A percentile compares a stretch with the other conserved stretches of the same genome.
These are phyloP conservation scores for Comarum palustre DNA, from an alignment of 306 rosid species.

Conservation along the genomic window DNA sequence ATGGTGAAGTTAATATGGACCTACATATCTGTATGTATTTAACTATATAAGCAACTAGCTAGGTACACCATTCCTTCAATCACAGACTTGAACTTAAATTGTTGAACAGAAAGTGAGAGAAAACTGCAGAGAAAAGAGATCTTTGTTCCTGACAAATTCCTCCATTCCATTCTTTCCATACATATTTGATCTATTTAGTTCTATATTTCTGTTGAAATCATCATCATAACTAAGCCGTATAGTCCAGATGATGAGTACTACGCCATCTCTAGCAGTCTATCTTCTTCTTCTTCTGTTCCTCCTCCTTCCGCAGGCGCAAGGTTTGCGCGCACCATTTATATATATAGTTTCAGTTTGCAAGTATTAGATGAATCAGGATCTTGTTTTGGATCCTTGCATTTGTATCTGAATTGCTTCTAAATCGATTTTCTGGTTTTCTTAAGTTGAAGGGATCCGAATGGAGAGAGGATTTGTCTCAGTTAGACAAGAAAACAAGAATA, in stretches of 20 bases:
- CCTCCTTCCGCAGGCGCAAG: slow-evolving; percentile 53
- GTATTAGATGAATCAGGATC: neutral
- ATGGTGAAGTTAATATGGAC: slow-evolving; percentile 45
- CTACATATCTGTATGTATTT: slow-evolving; percentile 23
- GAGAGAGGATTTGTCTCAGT: slow-evolving; percentile 38
- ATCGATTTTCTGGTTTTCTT: slow-evolving; percentile 9
- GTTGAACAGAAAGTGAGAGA: neutral
- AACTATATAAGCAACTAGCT: slow-evolving; percentile 31
- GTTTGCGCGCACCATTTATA: slow-evolving; percentile 26
- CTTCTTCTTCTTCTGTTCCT: slow-evolving; percentile 56
- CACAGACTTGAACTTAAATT: neutral
- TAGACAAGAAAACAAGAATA: slow-evolving; percentile 31
- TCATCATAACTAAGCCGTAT: neutral
- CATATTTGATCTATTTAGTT: neutral
- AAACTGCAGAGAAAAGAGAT: slow-evolving; percentile 7
- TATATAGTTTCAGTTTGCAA: neutral
- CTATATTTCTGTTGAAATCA: slow-evolving; percentile 8
- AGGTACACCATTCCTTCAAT: slow-evolving; percentile 32
- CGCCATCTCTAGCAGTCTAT: slow-evolving; percentile 38
- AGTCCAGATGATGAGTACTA: slow-evolving; percentile 59
- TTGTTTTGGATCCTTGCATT: neutral
- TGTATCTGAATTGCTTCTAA: neutral
- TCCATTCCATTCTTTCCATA: neutral
- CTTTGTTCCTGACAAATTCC: slow-evolving; percentile 19
- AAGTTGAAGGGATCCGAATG: slow-evolving; percentile 60